Base-by-base conservation (phyloP, 805 yeast species). In the Maudiozyma serrabonitensis region DNA sequence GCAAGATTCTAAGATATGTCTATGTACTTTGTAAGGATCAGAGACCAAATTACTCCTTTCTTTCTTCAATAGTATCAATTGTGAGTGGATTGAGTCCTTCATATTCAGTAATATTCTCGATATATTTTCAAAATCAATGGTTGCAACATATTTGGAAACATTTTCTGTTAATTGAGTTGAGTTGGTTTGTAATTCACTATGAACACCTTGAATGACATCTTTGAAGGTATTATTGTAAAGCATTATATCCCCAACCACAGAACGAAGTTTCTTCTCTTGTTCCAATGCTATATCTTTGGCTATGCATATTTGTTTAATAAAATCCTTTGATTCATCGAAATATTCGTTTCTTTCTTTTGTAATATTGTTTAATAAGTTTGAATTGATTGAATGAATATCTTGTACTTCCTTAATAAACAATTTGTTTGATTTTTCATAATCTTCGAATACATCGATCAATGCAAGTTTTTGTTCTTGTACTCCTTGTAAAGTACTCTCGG, bases 361-460 rank as follows among this genome's bases (percentile, higher is more conserved):
- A 8, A 64, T 41, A 4, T 46, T 18, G 8, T 50, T 46, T 12
- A 58, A 43, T 3, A 63, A 37, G 3, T 49, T 40, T 2, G 45
- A 6, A 38, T 57, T 60, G 1, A 39, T 52, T 16, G 49, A 42
- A 47, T 62, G 60, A 4, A 52, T 44, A 3, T 55, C 46, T 5
- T 41, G 28, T 18, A 65, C 58, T 32, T 56, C 41, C 5, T 7
- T 26, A 3, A 54, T 59, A 34, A 57, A 55, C 1, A 38, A 16
- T 3, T 50, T 28, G 43, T 57, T 58, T 4, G 52, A 47, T 4
- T 46, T 45, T 11, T 62, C 51, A 15, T 57, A 58, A 6, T 54
- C 51, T n/a, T 55, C 47, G 1, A 68, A 49, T 2, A 54, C 38
- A 5, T 51, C 46, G 15, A 53, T 42, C 3, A 54, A 43, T 15